Evolutionary conservation across 2,329 filamentous ascomycete genomes (phyloP).

Genomic region (Elsinoe fawcettii): DNA sequence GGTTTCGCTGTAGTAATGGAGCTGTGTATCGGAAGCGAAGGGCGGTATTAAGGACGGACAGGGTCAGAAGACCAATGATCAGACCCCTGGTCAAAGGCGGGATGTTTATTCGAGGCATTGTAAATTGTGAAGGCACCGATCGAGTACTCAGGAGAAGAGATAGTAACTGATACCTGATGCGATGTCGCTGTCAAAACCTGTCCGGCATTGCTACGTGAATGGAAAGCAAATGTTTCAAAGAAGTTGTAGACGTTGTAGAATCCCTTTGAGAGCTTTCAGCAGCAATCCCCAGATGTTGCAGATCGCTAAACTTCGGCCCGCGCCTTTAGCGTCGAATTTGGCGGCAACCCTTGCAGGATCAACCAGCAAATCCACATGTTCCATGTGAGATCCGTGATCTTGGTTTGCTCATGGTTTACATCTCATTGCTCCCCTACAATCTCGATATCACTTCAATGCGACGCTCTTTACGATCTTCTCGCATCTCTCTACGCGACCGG

Average conservation of each 20-base stretch:
- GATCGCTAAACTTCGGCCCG: slow-evolving; percentile 3
- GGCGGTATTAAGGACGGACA: slow-evolving; percentile 75
- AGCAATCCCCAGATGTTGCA: slow-evolving; percentile 12
- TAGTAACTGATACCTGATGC: not conserved
- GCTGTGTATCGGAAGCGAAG: slow-evolving; percentile 64
- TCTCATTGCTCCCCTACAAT: not conserved
- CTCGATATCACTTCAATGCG: not conserved
- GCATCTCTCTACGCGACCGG: not conserved
- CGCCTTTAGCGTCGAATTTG: not conserved
- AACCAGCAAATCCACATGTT: slow-evolving; percentile 7
- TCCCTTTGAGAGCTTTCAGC: slow-evolving; percentile 3
- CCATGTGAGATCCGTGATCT: slow-evolving; percentile 3
- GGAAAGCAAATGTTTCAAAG: not conserved
- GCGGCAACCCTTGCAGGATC: slow-evolving; percentile 6
- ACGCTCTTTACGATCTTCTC: not conserved
- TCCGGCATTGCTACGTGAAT: not conserved
- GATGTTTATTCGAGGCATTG: slow-evolving; percentile 79
- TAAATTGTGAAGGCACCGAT: not conserved
- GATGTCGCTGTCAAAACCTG: not conserved
- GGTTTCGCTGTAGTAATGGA: slow-evolving; percentile 21
- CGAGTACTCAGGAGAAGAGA: not conserved
- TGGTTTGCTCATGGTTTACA: not conserved
- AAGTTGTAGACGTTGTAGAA: not conserved
- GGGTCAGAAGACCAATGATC: slow-evolving; percentile 63
- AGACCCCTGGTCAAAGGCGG: slow-evolving; percentile 82